phyloP scores from a whole-genome alignment of 306 rosid species.

The Calophaca sinica region DNA sequence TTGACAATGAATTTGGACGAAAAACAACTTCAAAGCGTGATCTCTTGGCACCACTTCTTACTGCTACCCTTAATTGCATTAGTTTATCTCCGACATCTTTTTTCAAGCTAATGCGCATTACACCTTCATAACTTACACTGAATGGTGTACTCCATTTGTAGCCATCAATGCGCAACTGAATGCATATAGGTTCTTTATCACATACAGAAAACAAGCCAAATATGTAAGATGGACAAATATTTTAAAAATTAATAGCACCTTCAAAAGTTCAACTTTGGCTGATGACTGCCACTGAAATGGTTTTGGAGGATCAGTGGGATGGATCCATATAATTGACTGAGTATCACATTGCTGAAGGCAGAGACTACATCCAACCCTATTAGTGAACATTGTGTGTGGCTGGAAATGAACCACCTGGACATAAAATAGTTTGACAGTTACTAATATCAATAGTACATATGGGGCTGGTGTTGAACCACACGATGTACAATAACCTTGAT shows the following conservation, averaged over 20 bases:
- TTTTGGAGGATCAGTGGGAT: slow-evolving; percentile 90
- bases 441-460: not conserved
- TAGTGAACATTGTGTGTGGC: slow-evolving; percentile 80
- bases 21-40: slow-evolving; percentile 90
- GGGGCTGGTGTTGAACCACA: slow-evolving; percentile 38
- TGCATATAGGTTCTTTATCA: slow-evolving; percentile 38
- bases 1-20: slow-evolving; percentile 72
- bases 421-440: slow-evolving; percentile 45
- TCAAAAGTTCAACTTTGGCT: slow-evolving; percentile 82
- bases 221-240: slow-evolving; percentile 24
- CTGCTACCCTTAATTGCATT: slow-evolving; percentile 74
- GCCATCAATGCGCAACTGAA: slow-evolving; percentile 84
- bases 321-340: slow-evolving; percentile 81
- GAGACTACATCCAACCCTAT: slow-evolving; percentile 86
- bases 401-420: slow-evolving; percentile 87
- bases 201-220: slow-evolving; percentile 38
- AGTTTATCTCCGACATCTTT: slow-evolving; percentile 63
- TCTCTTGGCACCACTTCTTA: slow-evolving; percentile 90
- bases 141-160: slow-evolving; percentile 94
- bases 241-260: slow-evolving; percentile 54
- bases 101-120: slow-evolving; percentile 76
- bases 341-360: slow-evolving; percentile 91
- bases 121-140: slow-evolving; percentile 84
- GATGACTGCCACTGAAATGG: slow-evolving; percentile 82
- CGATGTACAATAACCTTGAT: slow-evolving; percentile 13